phyloP scores from a whole-genome alignment of 2,329 filamentous ascomycete species.

The Monosporascus sp. region DNA sequence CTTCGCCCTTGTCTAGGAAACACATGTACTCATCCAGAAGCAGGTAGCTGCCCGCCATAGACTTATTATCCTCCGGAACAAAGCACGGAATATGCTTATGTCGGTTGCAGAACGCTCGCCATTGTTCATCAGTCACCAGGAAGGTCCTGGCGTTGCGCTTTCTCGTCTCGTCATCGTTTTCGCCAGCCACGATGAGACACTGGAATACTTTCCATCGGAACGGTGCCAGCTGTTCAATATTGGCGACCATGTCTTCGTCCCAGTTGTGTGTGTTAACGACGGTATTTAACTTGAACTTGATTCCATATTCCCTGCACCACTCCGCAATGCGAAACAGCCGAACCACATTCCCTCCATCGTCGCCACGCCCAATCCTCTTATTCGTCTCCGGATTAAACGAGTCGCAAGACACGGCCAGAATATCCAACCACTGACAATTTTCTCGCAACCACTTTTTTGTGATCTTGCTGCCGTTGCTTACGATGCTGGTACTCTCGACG shows the following conservation, averaged over 20 bases:
- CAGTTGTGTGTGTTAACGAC: conserved; percentile 45
- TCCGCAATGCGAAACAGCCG: conserved; percentile 37
- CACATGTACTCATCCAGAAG: conserved; percentile 47
- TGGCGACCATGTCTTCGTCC: conserved; percentile 42
- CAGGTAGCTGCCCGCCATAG: conserved; percentile 48
- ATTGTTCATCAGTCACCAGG: conserved; percentile 42
- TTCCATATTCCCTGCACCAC: conserved; percentile 40
- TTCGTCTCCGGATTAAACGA: conserved; percentile 48
- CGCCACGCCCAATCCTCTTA: conserved; percentile 44
- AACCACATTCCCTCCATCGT: conserved; percentile 37
- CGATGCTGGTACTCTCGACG: conserved; percentile 48
- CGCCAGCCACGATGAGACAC: conserved; percentile 44
- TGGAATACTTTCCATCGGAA: conserved; percentile 55
- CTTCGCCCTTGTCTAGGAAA: conserved; percentile 41
- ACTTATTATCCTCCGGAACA: conserved; percentile 42
- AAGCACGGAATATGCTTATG: conserved; percentile 37
- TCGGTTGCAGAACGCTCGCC: conserved; percentile 36
- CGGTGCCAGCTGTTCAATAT: conserved; percentile 35
- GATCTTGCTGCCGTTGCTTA: conserved; percentile 48
- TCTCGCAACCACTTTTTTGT: conserved; percentile 36
- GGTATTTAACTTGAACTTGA: conserved; percentile 55
- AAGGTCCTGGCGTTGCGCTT: conserved; percentile 38
- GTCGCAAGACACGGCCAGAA: conserved; percentile 51
- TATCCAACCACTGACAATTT: conserved; percentile 42
- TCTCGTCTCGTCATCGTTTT: conserved; percentile 40